phyloP scores from a whole-genome alignment of 2,329 filamentous ascomycete species.

The Diaporthe vexans region DNA sequence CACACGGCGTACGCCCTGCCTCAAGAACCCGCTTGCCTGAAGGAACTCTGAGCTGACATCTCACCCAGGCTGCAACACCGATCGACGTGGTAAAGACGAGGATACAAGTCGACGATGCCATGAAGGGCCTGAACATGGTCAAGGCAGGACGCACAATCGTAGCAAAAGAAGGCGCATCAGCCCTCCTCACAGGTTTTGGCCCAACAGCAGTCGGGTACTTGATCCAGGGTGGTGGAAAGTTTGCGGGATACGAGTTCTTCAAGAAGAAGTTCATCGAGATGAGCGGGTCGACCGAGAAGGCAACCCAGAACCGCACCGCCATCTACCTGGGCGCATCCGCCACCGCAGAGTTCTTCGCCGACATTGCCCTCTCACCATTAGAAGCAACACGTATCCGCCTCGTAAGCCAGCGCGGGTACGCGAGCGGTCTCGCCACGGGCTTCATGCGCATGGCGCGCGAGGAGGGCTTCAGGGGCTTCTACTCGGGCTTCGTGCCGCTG shows the following conservation, averaged over 20 bases:
- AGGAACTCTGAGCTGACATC: not conserved
- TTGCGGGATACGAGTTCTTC: conserved; percentile 94
- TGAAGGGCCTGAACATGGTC: conserved; percentile 88
- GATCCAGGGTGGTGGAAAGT: conserved; percentile 91
- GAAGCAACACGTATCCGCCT: conserved; percentile 86
- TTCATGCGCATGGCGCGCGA: conserved; percentile 82
- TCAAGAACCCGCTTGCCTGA: no score
- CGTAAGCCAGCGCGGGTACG: conserved; percentile 85
- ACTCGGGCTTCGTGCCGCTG: conserved; percentile 90
- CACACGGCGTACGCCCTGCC: conserved; percentile 60
- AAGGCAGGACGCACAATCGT: conserved; percentile 84
- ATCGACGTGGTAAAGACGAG: conserved; percentile 87
- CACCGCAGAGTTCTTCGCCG: conserved; percentile 79
- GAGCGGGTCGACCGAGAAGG: conserved; percentile 66
- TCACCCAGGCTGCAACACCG: conserved; percentile 63
- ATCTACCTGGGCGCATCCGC: conserved; percentile 82
- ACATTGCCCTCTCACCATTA: conserved; percentile 89
- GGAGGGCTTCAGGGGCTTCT: conserved; percentile 86
- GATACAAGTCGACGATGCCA: conserved; percentile 88
- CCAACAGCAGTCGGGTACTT: conserved; percentile 91
- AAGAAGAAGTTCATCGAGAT: conserved; percentile 86
- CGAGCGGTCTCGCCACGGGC: conserved; percentile 77
- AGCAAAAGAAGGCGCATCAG: conserved; percentile 81
- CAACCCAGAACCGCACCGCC: conserved; percentile 61
- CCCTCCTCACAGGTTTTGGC: conserved; percentile 86